These are phyloP conservation scores for Penicillium crustosum DNA, from an alignment of 2,329 filamentous ascomycete species.

Conservation along the genomic window DNA sequence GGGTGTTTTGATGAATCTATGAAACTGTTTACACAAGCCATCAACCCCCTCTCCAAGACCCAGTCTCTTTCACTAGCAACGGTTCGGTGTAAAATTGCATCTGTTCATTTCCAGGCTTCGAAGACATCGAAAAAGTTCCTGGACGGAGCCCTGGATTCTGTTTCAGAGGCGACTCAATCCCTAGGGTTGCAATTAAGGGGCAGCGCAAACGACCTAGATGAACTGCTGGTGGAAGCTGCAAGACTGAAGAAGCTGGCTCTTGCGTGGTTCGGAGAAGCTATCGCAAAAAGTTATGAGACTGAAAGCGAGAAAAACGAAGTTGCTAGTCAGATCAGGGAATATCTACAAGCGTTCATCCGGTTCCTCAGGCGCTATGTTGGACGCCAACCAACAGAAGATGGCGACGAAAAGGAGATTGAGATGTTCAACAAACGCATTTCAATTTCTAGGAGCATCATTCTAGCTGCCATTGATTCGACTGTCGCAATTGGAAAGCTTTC, in stretches of 20 bases:
- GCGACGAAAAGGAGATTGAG: slow-evolving; percentile 31
- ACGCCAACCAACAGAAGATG: slow-evolving; percentile 29
- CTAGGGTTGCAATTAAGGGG: slow-evolving; percentile 42
- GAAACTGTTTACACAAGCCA: slow-evolving; percentile 36
- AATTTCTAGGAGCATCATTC: slow-evolving; percentile 39
- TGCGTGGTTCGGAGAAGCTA: slow-evolving; percentile 35
- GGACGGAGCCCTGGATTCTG: slow-evolving; percentile 24
- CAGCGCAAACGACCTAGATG: slow-evolving; percentile 44
- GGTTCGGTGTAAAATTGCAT: slow-evolving; percentile 41
- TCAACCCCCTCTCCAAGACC: slow-evolving; percentile 31
- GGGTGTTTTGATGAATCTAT: slow-evolving; percentile 42
- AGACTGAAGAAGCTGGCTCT: slow-evolving; percentile 46
- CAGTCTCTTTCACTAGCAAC: slow-evolving; percentile 39
- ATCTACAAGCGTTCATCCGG: slow-evolving; percentile 40
- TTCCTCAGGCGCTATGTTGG: slow-evolving; percentile 46
- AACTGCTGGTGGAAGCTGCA: slow-evolving; percentile 44
- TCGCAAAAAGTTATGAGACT: slow-evolving; percentile 22
- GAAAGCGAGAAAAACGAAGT: slow-evolving; percentile 22
- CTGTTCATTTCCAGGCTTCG: slow-evolving; percentile 36
- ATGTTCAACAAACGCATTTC: slow-evolving; percentile 33
- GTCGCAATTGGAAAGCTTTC: slow-evolving; percentile 43
- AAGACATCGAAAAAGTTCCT: slow-evolving; percentile 26
- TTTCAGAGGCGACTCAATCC: slow-evolving; percentile 36
- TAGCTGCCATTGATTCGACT: slow-evolving; percentile 43
- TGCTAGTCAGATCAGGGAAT: slow-evolving; percentile 33